These are phyloP conservation scores for Trichoderma koningiopsis DNA, from an alignment of 2,329 filamentous ascomycete species.

Conservation along the genomic window DNA sequence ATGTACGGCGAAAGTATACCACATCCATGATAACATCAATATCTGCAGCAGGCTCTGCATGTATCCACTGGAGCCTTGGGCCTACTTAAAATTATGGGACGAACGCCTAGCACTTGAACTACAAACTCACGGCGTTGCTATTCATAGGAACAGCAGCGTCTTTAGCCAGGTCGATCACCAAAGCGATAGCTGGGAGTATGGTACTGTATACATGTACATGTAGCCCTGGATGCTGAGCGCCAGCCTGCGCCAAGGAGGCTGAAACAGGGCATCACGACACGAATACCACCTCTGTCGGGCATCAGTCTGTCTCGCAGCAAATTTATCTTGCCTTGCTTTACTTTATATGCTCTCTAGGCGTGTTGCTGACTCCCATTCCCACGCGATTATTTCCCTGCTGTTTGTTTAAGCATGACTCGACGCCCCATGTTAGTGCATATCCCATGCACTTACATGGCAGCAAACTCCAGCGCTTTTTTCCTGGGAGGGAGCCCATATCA, in stretches of 20 bases:
- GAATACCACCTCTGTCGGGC: background rate
- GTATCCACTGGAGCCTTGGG: background rate
- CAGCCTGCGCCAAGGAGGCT: constrained; percentile 20
- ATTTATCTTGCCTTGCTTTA: background rate
- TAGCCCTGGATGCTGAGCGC: constrained; percentile 6
- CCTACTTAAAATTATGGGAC: background rate
- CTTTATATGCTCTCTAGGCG: background rate
- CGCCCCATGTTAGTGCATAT: background rate
- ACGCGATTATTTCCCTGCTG: background rate
- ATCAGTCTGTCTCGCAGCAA: background rate
- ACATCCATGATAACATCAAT: background rate
- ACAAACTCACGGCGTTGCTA: background rate
- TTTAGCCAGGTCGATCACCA: background rate
- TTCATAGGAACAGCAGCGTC: background rate
- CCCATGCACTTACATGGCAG: background rate
- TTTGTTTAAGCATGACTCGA: background rate
- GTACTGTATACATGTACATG: background rate
- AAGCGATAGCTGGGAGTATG: background rate
- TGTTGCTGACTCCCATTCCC: background rate
- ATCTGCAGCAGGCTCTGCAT: background rate
- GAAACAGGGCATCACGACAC: background rate
- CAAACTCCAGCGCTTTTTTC: background rate
- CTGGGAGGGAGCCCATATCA: background rate
- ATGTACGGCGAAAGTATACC: background rate
- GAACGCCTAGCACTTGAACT: background rate